Percentiles rank a stretch among this genome's conserved stretches.
Evolutionary conservation across 2,329 filamentous ascomycete genomes (phyloP).

Genomic region (Epichloe scottii): DNA sequence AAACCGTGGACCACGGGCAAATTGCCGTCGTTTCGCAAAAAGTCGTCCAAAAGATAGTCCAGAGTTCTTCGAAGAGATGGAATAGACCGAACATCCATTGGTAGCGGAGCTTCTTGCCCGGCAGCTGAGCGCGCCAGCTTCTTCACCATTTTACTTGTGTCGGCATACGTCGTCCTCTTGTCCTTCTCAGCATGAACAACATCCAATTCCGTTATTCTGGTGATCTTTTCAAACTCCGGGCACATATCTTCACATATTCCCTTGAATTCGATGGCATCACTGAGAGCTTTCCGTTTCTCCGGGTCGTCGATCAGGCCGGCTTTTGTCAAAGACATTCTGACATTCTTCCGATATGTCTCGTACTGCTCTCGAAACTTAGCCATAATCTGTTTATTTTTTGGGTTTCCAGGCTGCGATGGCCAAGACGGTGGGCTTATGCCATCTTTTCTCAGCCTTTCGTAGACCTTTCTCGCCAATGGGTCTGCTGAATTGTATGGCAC

Average conservation of each 20-base stretch:
- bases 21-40: constrained; percentile 42
- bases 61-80: constrained; percentile 44
- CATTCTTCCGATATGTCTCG: constrained; percentile 44
- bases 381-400: constrained; percentile 36
- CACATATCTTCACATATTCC: constrained; percentile 61
- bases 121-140: constrained; percentile 55
- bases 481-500: constrained; percentile 17
- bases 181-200: constrained; percentile 44
- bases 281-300: constrained; percentile 46
- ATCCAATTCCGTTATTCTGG: constrained; percentile 48
- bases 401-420: constrained; percentile 42
- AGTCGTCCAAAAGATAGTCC: constrained; percentile 49
- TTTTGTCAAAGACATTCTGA: constrained; percentile 43
- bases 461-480: constrained; percentile 36
- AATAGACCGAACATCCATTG: constrained; percentile 54
- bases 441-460: constrained; percentile 40
- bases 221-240: constrained; percentile 52
- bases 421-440: constrained; percentile 40
- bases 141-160: constrained; percentile 48
- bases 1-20: constrained; percentile 48
- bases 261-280: constrained; percentile 54
- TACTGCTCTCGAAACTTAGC: constrained; percentile 42
- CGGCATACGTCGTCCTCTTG: constrained; percentile 29
- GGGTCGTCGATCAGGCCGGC: constrained; percentile 53
- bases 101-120: constrained; percentile 53